phyloP scores from a whole-genome alignment of 441 rosid species.

The Dalechampia spathulata region DNA sequence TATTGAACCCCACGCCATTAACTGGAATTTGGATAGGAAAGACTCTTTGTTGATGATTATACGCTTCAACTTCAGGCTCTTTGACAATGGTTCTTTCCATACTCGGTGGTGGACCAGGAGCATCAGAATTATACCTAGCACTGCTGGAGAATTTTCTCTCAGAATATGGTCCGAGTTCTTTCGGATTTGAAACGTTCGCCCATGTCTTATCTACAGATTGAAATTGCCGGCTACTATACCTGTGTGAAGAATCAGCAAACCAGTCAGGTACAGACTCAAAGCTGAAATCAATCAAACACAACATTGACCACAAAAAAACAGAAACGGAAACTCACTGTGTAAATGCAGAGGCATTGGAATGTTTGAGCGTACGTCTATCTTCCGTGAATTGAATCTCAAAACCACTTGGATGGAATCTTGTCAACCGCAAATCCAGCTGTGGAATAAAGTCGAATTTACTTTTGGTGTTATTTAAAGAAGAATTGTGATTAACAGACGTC shows the following conservation, averaged over 20 bases:
- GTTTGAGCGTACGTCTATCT: slow-evolving; percentile 46
- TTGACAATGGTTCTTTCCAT: slow-evolving; percentile 37
- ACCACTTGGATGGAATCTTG: slow-evolving; percentile 33
- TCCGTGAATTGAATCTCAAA: slow-evolving; percentile 37
- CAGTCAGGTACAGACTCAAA: slow-evolving; percentile 1
- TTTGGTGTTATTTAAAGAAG: slow-evolving; percentile 20
- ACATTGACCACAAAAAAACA: too few relatives aligned
- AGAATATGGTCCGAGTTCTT: slow-evolving; percentile 27
- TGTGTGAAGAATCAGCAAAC: slow-evolving; percentile 22
- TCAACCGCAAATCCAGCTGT: slow-evolving; percentile 69
- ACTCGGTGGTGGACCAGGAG: slow-evolving; percentile 32
- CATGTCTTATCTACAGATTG: slow-evolving; percentile 32
- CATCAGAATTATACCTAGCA: slow-evolving; percentile 22
- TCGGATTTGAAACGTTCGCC: slow-evolving; percentile 24
- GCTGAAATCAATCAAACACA: too few relatives aligned
- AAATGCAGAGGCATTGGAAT: slow-evolving; percentile 78
- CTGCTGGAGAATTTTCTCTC: slow-evolving; percentile 26
- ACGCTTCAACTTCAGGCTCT: slow-evolving; percentile 34
- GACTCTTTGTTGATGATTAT: slow-evolving; percentile 33
- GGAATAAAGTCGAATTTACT: slow-evolving; percentile 37
- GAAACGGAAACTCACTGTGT: slow-evolving; percentile 40
- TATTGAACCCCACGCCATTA: slow-evolving; percentile 24
- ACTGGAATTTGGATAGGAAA: slow-evolving; percentile 36
- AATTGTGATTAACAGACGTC: slow-evolving; percentile 30
- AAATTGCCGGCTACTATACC: slow-evolving; percentile 47